Evolutionary conservation across 345 rosid species (phyloP).

Genomic region (Bretschneidera sinensis): DNA sequence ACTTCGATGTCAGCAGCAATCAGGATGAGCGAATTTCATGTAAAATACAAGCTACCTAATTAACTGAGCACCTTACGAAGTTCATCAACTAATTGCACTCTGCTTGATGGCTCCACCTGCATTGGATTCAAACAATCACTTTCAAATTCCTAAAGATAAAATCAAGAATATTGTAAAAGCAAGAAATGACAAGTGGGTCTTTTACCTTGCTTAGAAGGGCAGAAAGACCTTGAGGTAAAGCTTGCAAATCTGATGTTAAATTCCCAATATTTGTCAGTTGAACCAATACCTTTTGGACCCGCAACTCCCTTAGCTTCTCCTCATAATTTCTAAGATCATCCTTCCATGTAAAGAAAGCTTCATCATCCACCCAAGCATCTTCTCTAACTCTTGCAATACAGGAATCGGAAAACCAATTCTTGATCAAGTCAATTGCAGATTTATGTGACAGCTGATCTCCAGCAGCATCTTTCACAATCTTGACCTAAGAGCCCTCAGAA

Average conservation of each 20-base stretch:
- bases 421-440: constrained; percentile 60
- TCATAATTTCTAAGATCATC: constrained; percentile 50
- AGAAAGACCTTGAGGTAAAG: constrained; percentile 85
- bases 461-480: constrained; percentile 54
- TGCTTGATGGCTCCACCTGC: constrained; percentile 84
- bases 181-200: constrained; percentile 9
- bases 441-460: constrained; percentile 61
- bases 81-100: constrained; percentile 44
- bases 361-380: constrained; percentile 75
- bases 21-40: not conserved
- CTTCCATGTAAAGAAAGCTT: constrained; percentile 84
- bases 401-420: constrained; percentile 77
- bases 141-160: not conserved
- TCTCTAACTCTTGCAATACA: constrained; percentile 43
- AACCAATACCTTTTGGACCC: constrained; percentile 66
- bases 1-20: not conserved
- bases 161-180: constrained; percentile 5
- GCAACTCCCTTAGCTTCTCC: constrained; percentile 58
- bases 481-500: constrained; percentile 65
- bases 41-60: constrained; percentile 2
- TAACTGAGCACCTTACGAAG: constrained; percentile 54
- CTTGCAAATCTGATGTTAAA: constrained; percentile 61
- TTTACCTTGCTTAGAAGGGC: constrained; percentile 83
- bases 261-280: constrained; percentile 63
- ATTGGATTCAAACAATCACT: constrained; percentile 20